phyloP scores from a whole-genome alignment of 1,284 basidiomycete genomes.

The Rhizoctonia solani region DNA sequence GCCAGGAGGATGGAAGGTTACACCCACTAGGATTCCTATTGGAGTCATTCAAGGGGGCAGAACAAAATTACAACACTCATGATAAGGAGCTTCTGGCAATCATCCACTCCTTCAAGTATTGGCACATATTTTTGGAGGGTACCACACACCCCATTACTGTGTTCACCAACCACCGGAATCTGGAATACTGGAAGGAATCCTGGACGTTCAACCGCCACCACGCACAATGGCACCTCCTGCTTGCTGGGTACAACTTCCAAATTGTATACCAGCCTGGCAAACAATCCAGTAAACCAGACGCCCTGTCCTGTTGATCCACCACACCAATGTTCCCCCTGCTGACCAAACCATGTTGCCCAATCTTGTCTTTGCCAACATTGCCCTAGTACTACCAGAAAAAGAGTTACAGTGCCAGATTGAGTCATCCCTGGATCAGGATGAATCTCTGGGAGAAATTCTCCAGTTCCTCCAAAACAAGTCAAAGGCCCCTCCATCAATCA shows the following conservation, averaged over 20 bases:
- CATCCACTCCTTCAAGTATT: slow-evolving; percentile 39
- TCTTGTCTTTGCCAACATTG: no score
- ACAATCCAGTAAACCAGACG: neutral
- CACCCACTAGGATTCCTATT: slow-evolving; percentile 44
- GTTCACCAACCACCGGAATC: slow-evolving; percentile 41
- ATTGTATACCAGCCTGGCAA: slow-evolving; percentile 17
- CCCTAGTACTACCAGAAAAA: no score
- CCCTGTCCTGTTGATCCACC: neutral
- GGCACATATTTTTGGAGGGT: slow-evolving; percentile 43
- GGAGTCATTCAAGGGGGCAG: slow-evolving; percentile 40
- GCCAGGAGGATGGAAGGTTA: slow-evolving; percentile 29
- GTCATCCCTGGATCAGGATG: no score
- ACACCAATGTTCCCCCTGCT: neutral
- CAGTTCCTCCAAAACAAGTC: no score
- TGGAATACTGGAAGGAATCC: slow-evolving; percentile 41
- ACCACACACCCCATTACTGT: slow-evolving; percentile 35
- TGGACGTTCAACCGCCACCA: slow-evolving; percentile 36
- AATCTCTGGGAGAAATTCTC: no score
- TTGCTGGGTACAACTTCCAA: slow-evolving; percentile 10
- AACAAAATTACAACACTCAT: slow-evolving; percentile 46
- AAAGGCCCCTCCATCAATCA: no score
- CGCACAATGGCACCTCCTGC: slow-evolving; percentile 12
- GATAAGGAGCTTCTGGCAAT: slow-evolving; percentile 46
- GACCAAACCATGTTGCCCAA: neutral
- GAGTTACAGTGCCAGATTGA: no score